Percentiles rank a stretch among this genome's conserved stretches.
phyloP scores from a whole-genome alignment of 352 stramenopile species.

The Phytophthora sp. region DNA sequence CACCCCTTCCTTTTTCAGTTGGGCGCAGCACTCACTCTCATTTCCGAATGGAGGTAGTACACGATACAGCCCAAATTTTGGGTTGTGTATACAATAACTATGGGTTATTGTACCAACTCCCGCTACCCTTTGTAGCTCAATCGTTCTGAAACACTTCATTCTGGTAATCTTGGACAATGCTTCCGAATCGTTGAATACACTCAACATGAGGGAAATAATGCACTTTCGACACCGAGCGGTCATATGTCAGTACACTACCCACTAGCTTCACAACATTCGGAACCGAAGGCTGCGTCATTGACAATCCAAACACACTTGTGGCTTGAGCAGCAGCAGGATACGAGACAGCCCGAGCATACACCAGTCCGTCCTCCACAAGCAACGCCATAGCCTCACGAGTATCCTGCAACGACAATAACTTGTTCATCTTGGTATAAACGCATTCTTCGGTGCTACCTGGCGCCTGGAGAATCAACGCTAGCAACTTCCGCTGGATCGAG shows the following conservation, averaged over 20 bases:
- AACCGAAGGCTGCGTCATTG: slow-evolving; percentile 11
- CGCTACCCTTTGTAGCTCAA: slow-evolving; percentile 1
- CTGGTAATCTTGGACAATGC: slow-evolving; percentile 76
- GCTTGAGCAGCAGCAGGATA: slow-evolving; percentile 1
- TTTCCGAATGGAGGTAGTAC: too few relatives aligned
- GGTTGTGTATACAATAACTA: slow-evolving; percentile 2
- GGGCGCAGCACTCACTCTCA: too few relatives aligned
- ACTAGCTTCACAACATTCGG: slow-evolving; percentile 49
- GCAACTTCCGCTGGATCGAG: slow-evolving; percentile 76
- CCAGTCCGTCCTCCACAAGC: slow-evolving; percentile 73
- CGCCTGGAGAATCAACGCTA: slow-evolving; percentile 56
- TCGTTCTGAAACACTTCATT: slow-evolving; percentile 48
- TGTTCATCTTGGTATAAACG: slow-evolving; percentile 59
- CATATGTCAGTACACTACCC: slow-evolving; percentile 51
- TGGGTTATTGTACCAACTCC: neutral
- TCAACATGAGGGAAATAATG: slow-evolving; percentile 84
- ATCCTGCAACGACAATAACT: slow-evolving; percentile 74
- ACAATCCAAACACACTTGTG: slow-evolving; percentile 41
- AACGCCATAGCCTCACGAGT: slow-evolving; percentile 71
- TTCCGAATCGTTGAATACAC: slow-evolving; percentile 83
- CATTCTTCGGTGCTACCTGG: slow-evolving; percentile 70
- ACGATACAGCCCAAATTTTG: slow-evolving; percentile 12
- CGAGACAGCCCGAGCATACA: slow-evolving; percentile 60
- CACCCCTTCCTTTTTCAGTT: too few relatives aligned
- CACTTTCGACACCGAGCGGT: slow-evolving; percentile 53